Conservation (phyloP, 805 yeast species). For the Spencermartinsiella europaea region DNA sequence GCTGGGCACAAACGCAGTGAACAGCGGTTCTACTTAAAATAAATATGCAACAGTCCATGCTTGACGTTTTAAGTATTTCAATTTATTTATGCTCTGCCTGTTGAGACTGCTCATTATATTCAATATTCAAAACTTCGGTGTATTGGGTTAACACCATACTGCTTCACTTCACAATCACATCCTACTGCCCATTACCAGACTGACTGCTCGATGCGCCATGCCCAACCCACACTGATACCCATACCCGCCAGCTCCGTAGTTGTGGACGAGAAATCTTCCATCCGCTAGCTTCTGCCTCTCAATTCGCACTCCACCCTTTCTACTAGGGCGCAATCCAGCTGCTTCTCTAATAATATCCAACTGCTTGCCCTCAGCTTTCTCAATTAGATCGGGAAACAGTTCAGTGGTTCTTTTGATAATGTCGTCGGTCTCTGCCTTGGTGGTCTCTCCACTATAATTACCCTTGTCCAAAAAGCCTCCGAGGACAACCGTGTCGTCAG, state of each 20-base stretch:
- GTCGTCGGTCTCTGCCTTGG: constrained; percentile 51
- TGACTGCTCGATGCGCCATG: constrained; percentile 44
- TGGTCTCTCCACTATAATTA: constrained; percentile 59
- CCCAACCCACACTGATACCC: constrained; percentile 75
- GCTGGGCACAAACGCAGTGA: too few relatives aligned
- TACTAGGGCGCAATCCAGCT: constrained; percentile 71
- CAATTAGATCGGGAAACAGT: constrained; percentile 42
- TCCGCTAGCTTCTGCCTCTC: constrained; percentile 43
- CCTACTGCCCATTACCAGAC: constrained; percentile 15
- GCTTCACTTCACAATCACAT: too few relatives aligned
- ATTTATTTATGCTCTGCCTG: too few relatives aligned
- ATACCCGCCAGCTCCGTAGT: constrained; percentile 74
- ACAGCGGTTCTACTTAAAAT: too few relatives aligned
- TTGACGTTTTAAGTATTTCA: too few relatives aligned
- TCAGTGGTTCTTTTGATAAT: constrained; percentile 55
- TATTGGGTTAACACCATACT: too few relatives aligned
- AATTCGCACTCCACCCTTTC: constrained; percentile 71
- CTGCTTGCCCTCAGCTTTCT: constrained; percentile 30
- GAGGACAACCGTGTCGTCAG: constrained; percentile 60
- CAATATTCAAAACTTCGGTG: too few relatives aligned
- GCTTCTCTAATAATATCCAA: constrained; percentile 55
- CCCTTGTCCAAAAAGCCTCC: constrained; percentile 71
- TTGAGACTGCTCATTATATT: too few relatives aligned
- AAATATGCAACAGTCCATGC: too few relatives aligned
- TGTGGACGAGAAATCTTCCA: constrained; percentile 52